A percentile compares a stretch with the other conserved stretches of the same genome.
These are phyloP conservation scores for Symbiodinium pilosum DNA, from an alignment of 73 alveolate genomes.

Conservation along the genomic window DNA sequence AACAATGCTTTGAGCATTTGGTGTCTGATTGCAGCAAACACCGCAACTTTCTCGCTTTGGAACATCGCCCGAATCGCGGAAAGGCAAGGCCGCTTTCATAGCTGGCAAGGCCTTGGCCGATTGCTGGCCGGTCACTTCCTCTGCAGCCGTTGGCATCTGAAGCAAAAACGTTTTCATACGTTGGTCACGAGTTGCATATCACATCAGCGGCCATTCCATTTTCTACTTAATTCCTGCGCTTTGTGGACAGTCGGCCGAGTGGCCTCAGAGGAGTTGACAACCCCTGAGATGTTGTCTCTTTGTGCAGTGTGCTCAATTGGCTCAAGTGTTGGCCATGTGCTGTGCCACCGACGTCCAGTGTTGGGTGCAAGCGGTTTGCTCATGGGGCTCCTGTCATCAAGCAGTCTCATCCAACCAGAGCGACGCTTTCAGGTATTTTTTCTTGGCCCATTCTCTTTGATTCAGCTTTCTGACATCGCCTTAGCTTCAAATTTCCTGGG, in stretches of 20 bases:
- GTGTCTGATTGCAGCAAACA: not conserved
- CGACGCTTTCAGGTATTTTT: constrained; percentile 27
- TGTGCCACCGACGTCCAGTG: constrained; percentile 34
- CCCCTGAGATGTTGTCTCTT: not conserved
- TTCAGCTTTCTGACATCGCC: not conserved
- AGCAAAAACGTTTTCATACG: constrained; percentile 19
- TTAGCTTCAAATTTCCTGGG: constrained; percentile 2
- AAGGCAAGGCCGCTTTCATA: not conserved
- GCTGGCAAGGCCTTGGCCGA: too few relatives aligned
- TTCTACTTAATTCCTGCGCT: constrained; percentile 18
- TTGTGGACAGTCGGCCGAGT: constrained; percentile 52
- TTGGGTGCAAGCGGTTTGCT: constrained; percentile 64
- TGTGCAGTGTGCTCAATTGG: not conserved
- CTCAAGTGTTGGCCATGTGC: constrained; percentile 33
- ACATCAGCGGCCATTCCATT: constrained; percentile 52
- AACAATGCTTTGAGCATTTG: too few relatives aligned
- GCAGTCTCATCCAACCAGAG: constrained; percentile 70
- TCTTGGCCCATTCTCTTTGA: not conserved
- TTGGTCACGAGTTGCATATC: constrained; percentile 29
- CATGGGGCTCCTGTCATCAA: constrained; percentile 37
- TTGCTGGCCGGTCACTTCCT: constrained; percentile 11
- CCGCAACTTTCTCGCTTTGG: not conserved
- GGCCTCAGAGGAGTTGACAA: constrained; percentile 20
- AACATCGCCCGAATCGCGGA: not conserved
- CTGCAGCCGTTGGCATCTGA: constrained; percentile 34